Evolutionary conservation across 305 asterid genomes (phyloP).

Genomic region (Solanum hybrid): DNA sequence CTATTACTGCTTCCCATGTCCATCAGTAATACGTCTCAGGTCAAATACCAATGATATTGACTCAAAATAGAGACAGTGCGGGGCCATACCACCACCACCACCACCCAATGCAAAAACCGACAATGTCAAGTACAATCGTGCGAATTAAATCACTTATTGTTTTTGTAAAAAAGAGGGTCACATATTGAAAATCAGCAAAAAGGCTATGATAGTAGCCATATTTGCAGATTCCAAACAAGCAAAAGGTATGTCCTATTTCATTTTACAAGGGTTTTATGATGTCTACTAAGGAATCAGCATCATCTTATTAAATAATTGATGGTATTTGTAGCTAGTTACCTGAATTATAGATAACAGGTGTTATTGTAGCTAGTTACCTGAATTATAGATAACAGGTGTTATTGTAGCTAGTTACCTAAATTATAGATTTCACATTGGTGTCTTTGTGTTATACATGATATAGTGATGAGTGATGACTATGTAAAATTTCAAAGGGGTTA

Average conservation of each 20-base stretch:
- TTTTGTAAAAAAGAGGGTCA: background rate
- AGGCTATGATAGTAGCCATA: background rate
- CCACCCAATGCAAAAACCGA: background rate
- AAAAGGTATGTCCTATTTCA: background rate
- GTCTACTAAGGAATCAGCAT: background rate
- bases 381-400: background rate
- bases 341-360: background rate
- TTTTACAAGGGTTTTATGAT: background rate
- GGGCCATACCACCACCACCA: background rate
- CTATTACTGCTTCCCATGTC: background rate
- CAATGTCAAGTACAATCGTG: background rate
- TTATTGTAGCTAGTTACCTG: background rate
- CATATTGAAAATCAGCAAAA: background rate
- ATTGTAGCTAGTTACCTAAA: background rate
- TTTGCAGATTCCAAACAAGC: background rate
- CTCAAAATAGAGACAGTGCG: background rate
- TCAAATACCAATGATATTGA: conserved; percentile 33
- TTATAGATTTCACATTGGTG: background rate
- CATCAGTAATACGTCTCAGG: background rate
- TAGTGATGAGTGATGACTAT: background rate
- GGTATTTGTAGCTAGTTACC: background rate
- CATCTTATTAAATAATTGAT: background rate
- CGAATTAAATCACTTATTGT: background rate
- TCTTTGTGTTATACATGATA: background rate
- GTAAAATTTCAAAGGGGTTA: background rate